phyloP scores from a whole-genome alignment of 2,329 filamentous ascomycete genomes.

The Kalmusia sp. region DNA sequence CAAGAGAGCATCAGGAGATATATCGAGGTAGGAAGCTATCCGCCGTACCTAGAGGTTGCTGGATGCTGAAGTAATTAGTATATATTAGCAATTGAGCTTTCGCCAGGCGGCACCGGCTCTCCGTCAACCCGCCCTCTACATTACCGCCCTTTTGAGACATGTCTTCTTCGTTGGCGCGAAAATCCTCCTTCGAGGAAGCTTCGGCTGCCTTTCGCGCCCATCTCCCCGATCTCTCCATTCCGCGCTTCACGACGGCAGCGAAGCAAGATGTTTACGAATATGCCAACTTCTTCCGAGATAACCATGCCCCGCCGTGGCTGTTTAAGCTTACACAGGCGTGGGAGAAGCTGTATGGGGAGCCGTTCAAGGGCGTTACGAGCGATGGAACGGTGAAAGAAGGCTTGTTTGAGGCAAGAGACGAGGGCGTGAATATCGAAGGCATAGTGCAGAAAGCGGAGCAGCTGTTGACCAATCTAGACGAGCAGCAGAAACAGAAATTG shows the following conservation, averaged over 20 bases:
- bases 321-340: slow-evolving; percentile 47
- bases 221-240: slow-evolving; percentile 66
- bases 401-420: slow-evolving; percentile 68
- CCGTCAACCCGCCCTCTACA: background rate
- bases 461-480: slow-evolving; percentile 56
- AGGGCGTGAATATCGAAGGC: slow-evolving; percentile 64
- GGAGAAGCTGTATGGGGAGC: slow-evolving; percentile 59
- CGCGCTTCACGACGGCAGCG: slow-evolving; percentile 69
- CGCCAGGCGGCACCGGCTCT: background rate
- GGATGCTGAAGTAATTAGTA: background rate
- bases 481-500: slow-evolving; percentile 58
- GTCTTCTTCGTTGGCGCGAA: background rate
- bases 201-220: slow-evolving; percentile 61
- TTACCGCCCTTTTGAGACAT: background rate
- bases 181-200: slow-evolving; percentile 6
- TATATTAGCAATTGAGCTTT: background rate
- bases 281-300: slow-evolving; percentile 65
- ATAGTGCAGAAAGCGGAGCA: slow-evolving; percentile 62
- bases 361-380: slow-evolving; percentile 73
- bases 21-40: background rate
- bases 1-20: background rate
- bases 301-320: slow-evolving; percentile 70
- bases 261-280: slow-evolving; percentile 70
- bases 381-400: slow-evolving; percentile 66
- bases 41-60: background rate